Evolutionary conservation across 169 alveolate genomes (phyloP).

Genomic region (Plasmodium adleri): DNA sequence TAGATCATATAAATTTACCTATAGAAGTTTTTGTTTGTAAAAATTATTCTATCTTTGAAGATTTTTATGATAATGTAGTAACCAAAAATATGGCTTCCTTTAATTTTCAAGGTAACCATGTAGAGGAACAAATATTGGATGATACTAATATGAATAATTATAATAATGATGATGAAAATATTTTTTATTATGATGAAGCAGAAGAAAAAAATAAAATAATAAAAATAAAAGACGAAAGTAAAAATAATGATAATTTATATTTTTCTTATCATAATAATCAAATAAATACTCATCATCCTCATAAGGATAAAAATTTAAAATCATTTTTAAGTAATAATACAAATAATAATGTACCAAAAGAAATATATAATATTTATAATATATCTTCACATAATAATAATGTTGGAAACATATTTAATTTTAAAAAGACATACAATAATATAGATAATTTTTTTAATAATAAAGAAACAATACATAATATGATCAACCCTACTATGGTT

Average conservation of each 20-base stretch:
- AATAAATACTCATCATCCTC: neutral
- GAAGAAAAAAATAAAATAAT: neutral
- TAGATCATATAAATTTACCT: slow-evolving; percentile 57
- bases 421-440: slow-evolving; percentile 22
- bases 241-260: neutral
- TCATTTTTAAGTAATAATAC: neutral
- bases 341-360: neutral
- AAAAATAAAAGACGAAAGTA: neutral
- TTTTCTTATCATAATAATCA: neutral
- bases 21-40: slow-evolving; percentile 71
- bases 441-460: slow-evolving; percentile 38
- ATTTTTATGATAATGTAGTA: slow-evolving; percentile 64
- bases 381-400: neutral
- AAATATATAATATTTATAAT: neutral
- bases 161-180: slow-evolving; percentile 3
- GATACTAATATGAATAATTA: neutral
- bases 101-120: slow-evolving; percentile 7
- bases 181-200: neutral
- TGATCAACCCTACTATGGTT: neutral
- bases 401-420: slow-evolving; percentile 22
- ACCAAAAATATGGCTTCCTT: slow-evolving; percentile 53
- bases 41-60: slow-evolving; percentile 43
- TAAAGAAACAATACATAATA: neutral
- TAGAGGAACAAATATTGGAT: slow-evolving; percentile 1
- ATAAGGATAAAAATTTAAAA: neutral